These are phyloP conservation scores for Globisporangium solare DNA, from an alignment of 352 stramenopile genomes.

Conservation along the genomic window DNA sequence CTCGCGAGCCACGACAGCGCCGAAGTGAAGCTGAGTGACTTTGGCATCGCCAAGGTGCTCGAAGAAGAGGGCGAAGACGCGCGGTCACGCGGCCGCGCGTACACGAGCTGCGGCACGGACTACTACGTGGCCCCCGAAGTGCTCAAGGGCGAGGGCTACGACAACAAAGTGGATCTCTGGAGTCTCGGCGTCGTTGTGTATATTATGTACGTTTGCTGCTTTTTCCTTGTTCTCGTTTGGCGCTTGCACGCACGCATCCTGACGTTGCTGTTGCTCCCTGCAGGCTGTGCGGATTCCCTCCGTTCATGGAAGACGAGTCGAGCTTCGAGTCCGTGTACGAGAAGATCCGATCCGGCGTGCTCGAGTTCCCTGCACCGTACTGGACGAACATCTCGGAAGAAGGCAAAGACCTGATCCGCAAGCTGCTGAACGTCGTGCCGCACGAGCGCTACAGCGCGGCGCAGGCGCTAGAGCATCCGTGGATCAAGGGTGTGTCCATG, in stretches of 20 bases:
- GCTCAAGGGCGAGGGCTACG: constrained; percentile 80
- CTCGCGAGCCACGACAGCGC: constrained; percentile 66
- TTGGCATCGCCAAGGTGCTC: constrained; percentile 80
- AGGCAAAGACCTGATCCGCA: constrained; percentile 79
- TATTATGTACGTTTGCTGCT: constrained; percentile 66
- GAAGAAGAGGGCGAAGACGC: constrained; percentile 74
- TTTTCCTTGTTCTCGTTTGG: constrained; percentile 3
- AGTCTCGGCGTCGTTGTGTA: constrained; percentile 84
- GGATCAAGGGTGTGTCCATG: constrained; percentile 74
- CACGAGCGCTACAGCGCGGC: constrained; percentile 68
- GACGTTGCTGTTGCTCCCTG: background rate
- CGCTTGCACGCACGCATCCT: background rate
- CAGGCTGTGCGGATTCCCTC: constrained; percentile 78
- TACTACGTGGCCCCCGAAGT: constrained; percentile 88
- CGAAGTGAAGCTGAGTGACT: constrained; percentile 81
- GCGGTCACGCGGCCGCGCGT: constrained; percentile 63
- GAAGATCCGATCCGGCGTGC: constrained; percentile 74
- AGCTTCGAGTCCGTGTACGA: constrained; percentile 80
- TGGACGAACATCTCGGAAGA: constrained; percentile 85
- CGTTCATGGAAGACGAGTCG: constrained; percentile 79
- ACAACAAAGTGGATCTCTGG: constrained; percentile 86
- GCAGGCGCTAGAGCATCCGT: constrained; percentile 72
- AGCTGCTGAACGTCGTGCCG: constrained; percentile 69
- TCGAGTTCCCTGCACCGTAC: constrained; percentile 81
- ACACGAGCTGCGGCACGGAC: constrained; percentile 85